These are phyloP conservation scores for Neurospora sp. DNA, from an alignment of 495 filamentous ascomycete genomes.

Conservation along the genomic window DNA sequence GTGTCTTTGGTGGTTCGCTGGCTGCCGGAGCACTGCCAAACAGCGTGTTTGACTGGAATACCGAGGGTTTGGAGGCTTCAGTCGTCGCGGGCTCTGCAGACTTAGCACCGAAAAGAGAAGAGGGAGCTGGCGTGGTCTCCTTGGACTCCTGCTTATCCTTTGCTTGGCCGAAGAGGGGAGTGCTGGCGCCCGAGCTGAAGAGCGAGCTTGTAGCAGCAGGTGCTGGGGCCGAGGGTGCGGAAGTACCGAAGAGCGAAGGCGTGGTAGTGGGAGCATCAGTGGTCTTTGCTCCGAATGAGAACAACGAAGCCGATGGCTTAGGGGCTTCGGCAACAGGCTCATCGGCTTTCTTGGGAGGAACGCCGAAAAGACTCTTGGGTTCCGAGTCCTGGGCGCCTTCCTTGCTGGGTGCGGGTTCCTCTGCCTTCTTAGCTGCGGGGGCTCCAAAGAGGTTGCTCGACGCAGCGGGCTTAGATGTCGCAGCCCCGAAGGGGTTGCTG, in stretches of 20 bases:
- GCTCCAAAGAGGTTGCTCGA: slow-evolving; percentile 15
- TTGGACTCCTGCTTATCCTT: slow-evolving; percentile 13
- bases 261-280: slow-evolving; percentile 13
- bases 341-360: slow-evolving; percentile 13
- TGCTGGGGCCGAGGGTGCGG: slow-evolving; percentile 2
- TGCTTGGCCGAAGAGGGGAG: slow-evolving; percentile 7
- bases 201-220: slow-evolving; percentile 2
- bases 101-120: slow-evolving; percentile 13
- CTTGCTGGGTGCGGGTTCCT: slow-evolving; percentile 1
- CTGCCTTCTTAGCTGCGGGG: slow-evolving; percentile 8
- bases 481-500: slow-evolving; percentile 22
- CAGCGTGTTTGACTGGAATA: slow-evolving; percentile 31
- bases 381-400: slow-evolving; percentile 7
- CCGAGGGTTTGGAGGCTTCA: slow-evolving; percentile 17
- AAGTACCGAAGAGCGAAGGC: slow-evolving; percentile 17
- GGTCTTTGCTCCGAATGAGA: slow-evolving; percentile 8
- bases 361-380: slow-evolving; percentile 12
- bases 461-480: slow-evolving; percentile 21
- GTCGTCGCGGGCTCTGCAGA: slow-evolving; percentile 1
- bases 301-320: slow-evolving; percentile 7
- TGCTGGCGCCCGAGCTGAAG: slow-evolving; percentile 9
- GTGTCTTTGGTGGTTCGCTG: slow-evolving; percentile 7
- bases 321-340: slow-evolving; percentile 6
- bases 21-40: slow-evolving; percentile 28
- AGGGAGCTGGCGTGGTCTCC: slow-evolving; percentile 5